These are phyloP conservation scores for Orbilia blumenaviensis DNA, from an alignment of 2,329 filamentous ascomycete genomes.

Conservation along the genomic window DNA sequence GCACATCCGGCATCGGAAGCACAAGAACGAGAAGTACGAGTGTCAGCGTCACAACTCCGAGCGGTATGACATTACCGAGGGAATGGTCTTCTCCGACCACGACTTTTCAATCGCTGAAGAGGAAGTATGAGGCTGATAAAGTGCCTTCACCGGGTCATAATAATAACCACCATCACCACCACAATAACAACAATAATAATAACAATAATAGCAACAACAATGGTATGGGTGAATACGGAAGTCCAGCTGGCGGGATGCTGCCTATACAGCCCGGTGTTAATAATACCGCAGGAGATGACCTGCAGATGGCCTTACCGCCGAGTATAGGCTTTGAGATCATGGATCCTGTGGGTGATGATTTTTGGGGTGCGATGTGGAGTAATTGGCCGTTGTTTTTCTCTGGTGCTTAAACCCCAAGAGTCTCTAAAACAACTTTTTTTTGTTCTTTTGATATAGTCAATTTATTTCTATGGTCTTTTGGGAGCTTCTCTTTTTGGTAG, in stretches of 20 bases:
- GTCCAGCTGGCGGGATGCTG: background rate
- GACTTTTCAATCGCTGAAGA: conserved; percentile 9
- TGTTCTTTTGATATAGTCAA: too few relatives aligned
- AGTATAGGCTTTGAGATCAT: conserved; percentile 45
- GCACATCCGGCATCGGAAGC: conserved; percentile 3
- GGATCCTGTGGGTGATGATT: conserved; percentile 29
- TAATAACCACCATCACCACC: too few relatives aligned
- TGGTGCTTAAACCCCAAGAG: conserved; percentile 24
- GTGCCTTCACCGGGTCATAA: background rate
- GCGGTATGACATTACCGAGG: background rate
- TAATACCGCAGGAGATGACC: too few relatives aligned
- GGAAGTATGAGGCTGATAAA: conserved; percentile 31
- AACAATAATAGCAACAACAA: too few relatives aligned
- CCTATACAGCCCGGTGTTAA: background rate
- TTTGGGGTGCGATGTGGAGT: conserved; percentile 52
- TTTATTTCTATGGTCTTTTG: too few relatives aligned
- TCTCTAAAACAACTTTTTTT: too few relatives aligned
- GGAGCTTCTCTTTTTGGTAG: too few relatives aligned
- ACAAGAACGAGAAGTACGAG: conserved; percentile 42
- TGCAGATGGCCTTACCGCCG: conserved; percentile 24
- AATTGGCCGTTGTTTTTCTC: conserved; percentile 51
- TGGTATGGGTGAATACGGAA: conserved; percentile 18
- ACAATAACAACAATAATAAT: too few relatives aligned
- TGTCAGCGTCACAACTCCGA: conserved; percentile 24
- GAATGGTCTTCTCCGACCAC: conserved; percentile 2